phyloP scores from a whole-genome alignment of 768 basidiomycete genomes.

The Tylopilus cervinicoccineus region DNA sequence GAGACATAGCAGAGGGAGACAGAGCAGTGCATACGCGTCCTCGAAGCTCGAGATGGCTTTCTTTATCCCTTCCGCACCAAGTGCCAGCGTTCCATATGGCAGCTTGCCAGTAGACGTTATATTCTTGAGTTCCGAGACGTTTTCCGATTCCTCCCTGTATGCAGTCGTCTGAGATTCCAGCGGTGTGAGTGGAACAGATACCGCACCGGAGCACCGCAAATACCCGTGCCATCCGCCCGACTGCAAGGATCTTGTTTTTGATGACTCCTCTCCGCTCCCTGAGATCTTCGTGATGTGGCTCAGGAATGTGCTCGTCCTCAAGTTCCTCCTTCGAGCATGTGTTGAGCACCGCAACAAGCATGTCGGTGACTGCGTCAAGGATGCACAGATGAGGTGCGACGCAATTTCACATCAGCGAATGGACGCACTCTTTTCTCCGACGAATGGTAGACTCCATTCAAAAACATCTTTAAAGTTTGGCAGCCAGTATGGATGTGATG shows the following conservation, averaged over 20 bases:
- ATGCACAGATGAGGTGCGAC: not conserved
- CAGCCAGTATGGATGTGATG: constrained; percentile 89
- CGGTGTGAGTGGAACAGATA: too few species aligned
- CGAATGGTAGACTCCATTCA: constrained; percentile 96
- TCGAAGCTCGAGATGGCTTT: constrained; percentile 65
- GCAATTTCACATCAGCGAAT: not conserved
- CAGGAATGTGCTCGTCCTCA: constrained; percentile 55
- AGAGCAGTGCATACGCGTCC: constrained; percentile 50
- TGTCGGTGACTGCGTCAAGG: constrained; percentile 76
- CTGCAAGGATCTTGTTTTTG: constrained; percentile 70
- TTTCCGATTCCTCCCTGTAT: constrained; percentile 58
- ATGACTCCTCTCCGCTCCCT: constrained; percentile 50
- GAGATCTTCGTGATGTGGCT: constrained; percentile 25
- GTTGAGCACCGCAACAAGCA: constrained; percentile 94
- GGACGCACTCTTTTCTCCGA: constrained; percentile 88
- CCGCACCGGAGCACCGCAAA: constrained; percentile 63
- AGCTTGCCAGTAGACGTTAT: constrained; percentile 46
- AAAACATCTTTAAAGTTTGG: constrained; percentile 99
- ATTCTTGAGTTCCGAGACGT: constrained; percentile 68
- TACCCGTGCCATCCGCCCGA: constrained; percentile 65
- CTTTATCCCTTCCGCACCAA: constrained; percentile 69
- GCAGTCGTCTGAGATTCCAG: not conserved
- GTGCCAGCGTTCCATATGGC: constrained; percentile 52
- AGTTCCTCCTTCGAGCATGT: constrained; percentile 96
- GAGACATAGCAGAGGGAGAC: not conserved